A percentile compares a stretch with the other conserved stretches of the same genome.
Evolutionary conservation across 2,329 filamentous ascomycete genomes (phyloP).

Genomic region (Claviceps paspali): DNA sequence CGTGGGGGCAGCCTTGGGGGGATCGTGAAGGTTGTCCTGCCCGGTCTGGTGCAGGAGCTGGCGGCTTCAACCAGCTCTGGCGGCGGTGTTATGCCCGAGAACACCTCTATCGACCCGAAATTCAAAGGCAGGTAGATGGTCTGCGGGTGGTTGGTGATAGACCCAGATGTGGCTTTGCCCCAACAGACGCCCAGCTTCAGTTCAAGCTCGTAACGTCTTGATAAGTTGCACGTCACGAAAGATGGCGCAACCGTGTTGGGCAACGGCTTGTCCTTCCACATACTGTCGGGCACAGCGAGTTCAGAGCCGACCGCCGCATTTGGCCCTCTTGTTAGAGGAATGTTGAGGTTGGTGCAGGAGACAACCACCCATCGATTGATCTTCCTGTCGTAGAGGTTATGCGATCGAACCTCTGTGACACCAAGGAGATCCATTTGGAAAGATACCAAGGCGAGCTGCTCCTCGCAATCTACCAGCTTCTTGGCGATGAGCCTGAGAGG

Average conservation of each 20-base stretch:
- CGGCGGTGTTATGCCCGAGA: slow-evolving; percentile 75
- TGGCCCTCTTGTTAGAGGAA: slow-evolving; percentile 46
- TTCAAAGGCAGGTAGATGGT: slow-evolving; percentile 63
- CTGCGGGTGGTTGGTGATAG: slow-evolving; percentile 28
- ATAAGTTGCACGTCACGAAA: slow-evolving; percentile 80
- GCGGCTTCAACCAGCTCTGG: slow-evolving; percentile 53
- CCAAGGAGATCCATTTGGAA: slow-evolving; percentile 72
- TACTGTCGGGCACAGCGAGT: slow-evolving; percentile 47
- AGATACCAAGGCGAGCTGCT: slow-evolving; percentile 59
- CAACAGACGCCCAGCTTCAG: slow-evolving; percentile 65
- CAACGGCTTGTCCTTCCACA: slow-evolving; percentile 60
- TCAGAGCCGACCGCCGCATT: slow-evolving; percentile 49
- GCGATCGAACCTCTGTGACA: slow-evolving; percentile 63
- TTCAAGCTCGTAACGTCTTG: slow-evolving; percentile 69
- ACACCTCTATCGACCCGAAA: slow-evolving; percentile 62
- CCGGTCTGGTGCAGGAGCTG: slow-evolving; percentile 19
- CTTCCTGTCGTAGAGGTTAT: slow-evolving; percentile 58
- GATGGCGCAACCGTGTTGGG: slow-evolving; percentile 79
- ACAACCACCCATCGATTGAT: slow-evolving; percentile 60
- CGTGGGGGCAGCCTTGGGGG: slow-evolving; percentile 23
- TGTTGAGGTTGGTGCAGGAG: slow-evolving; percentile 54
- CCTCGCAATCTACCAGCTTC: slow-evolving; percentile 53
- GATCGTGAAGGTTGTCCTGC: slow-evolving; percentile 19
- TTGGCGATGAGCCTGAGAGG: slow-evolving; percentile 68
- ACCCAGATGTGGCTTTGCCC: slow-evolving; percentile 36